Evolutionary conservation across 169 alveolate genomes (phyloP).

Genomic region (Cryptosporidium sp.): DNA sequence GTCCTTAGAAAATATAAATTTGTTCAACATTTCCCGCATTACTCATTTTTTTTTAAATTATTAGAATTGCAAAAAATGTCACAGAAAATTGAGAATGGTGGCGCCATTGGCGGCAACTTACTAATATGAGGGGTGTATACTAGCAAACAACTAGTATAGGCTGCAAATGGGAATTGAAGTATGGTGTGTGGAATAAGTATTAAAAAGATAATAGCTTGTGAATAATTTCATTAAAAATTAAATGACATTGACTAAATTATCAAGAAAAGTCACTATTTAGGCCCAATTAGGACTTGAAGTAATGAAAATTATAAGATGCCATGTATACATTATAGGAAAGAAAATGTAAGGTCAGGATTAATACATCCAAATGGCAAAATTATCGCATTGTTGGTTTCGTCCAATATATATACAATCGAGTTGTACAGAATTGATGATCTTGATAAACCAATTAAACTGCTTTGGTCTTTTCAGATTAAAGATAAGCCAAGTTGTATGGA

Average conservation of each 20-base stretch:
- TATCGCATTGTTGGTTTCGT: constrained; percentile 36
- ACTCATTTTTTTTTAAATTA: not conserved
- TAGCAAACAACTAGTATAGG: constrained; percentile 8
- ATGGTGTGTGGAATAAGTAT: constrained; percentile 10
- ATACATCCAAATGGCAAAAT: constrained; percentile 62
- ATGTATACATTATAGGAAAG: constrained; percentile 63
- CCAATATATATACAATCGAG: constrained; percentile 47
- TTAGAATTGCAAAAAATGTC: constrained; percentile 2
- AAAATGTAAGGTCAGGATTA: constrained; percentile 35
- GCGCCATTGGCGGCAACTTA: constrained; percentile 9
- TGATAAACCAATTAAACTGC: constrained; percentile 19
- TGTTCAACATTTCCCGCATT: not conserved
- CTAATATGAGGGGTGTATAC: not conserved
- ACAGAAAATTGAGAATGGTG: not conserved
- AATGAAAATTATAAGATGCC: constrained; percentile 33
- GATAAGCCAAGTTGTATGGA: constrained; percentile 25
- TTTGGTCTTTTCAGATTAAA: constrained; percentile 59
- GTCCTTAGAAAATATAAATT: not conserved
- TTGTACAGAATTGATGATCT: constrained; percentile 25
- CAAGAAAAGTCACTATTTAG: not conserved
- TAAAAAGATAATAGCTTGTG: not conserved
- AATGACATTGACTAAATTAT: not conserved
- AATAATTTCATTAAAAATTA: not conserved
- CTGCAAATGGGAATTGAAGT: not conserved
- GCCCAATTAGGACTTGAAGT: not conserved